Evolutionary conservation across 1,284 basidiomycete species (phyloP).

Genomic region (Wallemia ichthyophaga): DNA sequence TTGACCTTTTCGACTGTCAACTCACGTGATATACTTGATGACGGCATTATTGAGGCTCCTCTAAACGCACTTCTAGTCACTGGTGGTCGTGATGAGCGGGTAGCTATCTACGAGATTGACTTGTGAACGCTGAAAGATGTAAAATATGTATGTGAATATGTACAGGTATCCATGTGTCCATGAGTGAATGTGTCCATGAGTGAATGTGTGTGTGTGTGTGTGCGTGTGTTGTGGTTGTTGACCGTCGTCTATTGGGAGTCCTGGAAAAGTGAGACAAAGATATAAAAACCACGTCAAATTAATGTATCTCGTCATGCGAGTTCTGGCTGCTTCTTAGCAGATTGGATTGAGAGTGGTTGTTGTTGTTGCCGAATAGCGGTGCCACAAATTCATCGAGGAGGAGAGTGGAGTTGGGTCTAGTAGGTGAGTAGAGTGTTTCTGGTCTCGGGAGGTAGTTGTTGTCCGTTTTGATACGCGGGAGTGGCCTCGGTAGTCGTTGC

Average conservation of each 20-base stretch:
- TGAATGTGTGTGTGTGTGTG: neutral
- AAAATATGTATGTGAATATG: neutral
- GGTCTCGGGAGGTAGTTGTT: neutral
- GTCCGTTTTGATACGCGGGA: neutral
- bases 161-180: neutral
- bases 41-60: neutral
- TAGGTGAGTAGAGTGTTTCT: neutral
- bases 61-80: neutral
- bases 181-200: too few species aligned
- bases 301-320: neutral
- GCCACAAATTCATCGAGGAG: neutral
- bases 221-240: neutral
- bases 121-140: neutral
- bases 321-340: neutral
- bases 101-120: neutral
- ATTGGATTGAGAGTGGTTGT: neutral
- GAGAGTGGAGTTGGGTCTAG: neutral
- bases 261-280: too few species aligned
- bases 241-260: too few species aligned
- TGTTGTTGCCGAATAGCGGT: neutral
- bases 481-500: neutral
- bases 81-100: neutral
- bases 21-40: too few species aligned
- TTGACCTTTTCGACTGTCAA: neutral
- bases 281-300: too few species aligned